Conservation (phyloP, 495 filamentous ascomycete genomes). For the Letharia lupina region DNA sequence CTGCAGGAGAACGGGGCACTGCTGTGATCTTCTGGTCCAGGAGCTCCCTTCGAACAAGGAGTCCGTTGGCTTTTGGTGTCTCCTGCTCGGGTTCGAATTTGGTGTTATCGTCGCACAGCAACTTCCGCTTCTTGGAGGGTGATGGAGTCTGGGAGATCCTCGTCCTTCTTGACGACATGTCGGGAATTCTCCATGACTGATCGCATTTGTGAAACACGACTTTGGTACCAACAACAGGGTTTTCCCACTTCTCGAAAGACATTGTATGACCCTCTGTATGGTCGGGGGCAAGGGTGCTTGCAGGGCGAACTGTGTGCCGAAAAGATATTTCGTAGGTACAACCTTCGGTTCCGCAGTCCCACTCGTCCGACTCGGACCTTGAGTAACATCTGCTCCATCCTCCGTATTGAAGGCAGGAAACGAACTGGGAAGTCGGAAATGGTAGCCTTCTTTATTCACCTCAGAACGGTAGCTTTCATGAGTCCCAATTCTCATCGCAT, state of each 20-base stretch:
- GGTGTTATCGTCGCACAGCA: not conserved
- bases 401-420: not conserved
- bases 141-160: not conserved
- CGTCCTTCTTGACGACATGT: not conserved
- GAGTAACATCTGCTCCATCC: not conserved
- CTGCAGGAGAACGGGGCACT: no score
- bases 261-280: not conserved
- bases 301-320: not conserved
- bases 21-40: no score
- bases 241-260: not conserved
- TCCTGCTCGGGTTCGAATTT: not conserved
- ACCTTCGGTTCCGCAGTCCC: not conserved
- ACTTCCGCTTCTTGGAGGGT: not conserved
- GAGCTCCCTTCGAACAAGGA: no score
- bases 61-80: not conserved
- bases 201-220: not conserved
- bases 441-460: conserved; percentile 56
- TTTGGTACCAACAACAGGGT: not conserved
- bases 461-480: conserved; percentile 87
- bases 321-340: not conserved
- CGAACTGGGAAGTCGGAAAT: not conserved
- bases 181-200: not conserved
- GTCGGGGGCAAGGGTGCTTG: not conserved
- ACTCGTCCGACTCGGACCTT: not conserved
- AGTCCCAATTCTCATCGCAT: conserved; percentile 68